A percentile compares a stretch with the other conserved stretches of the same genome.
Conservation (phyloP, 371 early-diverging fungal species). For the Thermomucor indicae-seudaticae region DNA sequence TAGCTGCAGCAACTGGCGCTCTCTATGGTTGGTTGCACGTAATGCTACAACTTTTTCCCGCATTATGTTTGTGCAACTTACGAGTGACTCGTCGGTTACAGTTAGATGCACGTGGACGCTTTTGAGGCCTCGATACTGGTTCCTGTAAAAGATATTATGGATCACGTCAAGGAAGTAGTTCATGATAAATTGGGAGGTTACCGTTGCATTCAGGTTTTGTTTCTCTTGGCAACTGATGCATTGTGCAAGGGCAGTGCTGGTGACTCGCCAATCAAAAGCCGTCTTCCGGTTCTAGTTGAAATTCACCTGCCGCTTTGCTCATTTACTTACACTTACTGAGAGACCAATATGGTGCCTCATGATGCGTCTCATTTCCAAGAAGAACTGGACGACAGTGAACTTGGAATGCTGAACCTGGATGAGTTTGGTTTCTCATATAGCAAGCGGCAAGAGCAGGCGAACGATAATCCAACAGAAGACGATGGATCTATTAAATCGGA, state of each 20-base stretch:
- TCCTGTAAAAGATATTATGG: too few relatives aligned
- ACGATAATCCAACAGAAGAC: not conserved
- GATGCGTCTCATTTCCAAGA: conserved; percentile 5
- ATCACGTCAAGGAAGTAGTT: too few relatives aligned
- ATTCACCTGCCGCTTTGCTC: not conserved
- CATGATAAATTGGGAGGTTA: too few relatives aligned
- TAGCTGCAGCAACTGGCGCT: too few relatives aligned
- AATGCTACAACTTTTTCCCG: too few relatives aligned
- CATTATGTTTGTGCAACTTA: not conserved
- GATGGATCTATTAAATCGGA: not conserved
- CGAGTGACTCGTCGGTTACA: too few relatives aligned
- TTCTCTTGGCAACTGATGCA: too few relatives aligned
- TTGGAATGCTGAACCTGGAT: conserved; percentile 1
- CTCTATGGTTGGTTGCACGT: too few relatives aligned
- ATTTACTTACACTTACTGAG: not conserved
- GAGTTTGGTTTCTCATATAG: not conserved
- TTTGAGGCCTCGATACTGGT: too few relatives aligned
- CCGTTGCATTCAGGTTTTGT: too few relatives aligned
- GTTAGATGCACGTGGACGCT: too few relatives aligned
- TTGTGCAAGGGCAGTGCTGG: too few relatives aligned
- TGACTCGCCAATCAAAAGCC: not conserved
- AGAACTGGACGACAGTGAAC: conserved; percentile 6
- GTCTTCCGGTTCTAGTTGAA: not conserved
- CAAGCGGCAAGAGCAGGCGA: not conserved
- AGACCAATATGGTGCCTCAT: conserved; percentile 10